phyloP scores from a whole-genome alignment of 202 grass and related monocot species.

The Panicum hallii region DNA sequence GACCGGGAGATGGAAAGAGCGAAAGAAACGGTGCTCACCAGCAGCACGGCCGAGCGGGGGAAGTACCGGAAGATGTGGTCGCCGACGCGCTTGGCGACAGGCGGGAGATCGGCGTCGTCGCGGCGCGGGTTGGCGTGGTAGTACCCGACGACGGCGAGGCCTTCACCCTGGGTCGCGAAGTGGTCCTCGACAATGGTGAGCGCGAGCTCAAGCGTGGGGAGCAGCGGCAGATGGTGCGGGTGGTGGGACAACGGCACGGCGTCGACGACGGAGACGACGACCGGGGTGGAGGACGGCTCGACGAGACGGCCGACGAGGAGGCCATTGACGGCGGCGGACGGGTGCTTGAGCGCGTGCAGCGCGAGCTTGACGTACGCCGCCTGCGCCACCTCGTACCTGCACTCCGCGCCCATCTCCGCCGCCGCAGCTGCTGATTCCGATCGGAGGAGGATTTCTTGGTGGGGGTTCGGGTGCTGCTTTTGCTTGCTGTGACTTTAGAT shows the following conservation, averaged over 20 bases:
- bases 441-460: neutral
- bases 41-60: conserved; percentile 72
- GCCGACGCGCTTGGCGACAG: conserved; percentile 76
- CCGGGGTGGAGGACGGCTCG: conserved; percentile 30
- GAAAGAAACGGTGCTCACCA: conserved; percentile 45
- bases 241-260: conserved; percentile 80
- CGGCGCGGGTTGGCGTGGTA: conserved; percentile 93
- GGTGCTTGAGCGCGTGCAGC: conserved; percentile 92
- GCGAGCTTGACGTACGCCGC: conserved; percentile 85
- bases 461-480: neutral
- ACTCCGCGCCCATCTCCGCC: conserved; percentile 66
- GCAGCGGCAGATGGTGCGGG: conserved; percentile 76
- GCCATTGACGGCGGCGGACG: conserved; percentile 77
- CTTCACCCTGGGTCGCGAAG: conserved; percentile 48
- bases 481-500: neutral
- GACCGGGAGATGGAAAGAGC: neutral
- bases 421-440: conserved; percentile 1
- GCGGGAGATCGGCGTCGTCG: conserved; percentile 66
- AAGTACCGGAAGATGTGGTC: conserved; percentile 96
- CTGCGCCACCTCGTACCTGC: conserved; percentile 85
- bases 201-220: conserved; percentile 88
- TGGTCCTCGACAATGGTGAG: conserved; percentile 89
- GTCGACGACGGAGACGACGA: conserved; percentile 68
- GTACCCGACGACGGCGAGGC: conserved; percentile 78
- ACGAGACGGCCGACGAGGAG: conserved; percentile 75